Base-by-base conservation (phyloP, 2,329 filamentous ascomycete genomes). In the Epichloe bromicola region DNA sequence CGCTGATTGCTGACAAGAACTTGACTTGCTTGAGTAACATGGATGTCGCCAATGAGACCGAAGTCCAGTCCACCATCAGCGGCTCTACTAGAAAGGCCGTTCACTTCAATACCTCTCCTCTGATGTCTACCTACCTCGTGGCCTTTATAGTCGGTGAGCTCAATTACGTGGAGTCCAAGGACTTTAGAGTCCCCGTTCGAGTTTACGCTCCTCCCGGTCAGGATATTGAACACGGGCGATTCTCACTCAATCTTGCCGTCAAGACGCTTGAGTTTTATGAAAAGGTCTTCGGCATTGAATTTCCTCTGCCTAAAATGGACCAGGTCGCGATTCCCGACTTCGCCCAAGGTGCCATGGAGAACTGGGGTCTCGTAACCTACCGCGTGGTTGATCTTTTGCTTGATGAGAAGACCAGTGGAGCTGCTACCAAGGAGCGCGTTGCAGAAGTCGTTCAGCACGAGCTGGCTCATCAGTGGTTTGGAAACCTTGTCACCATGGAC, bases 281-380 rank as follows among this genome's bases (percentile, higher is more conserved):
- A 68, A 88, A 95, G 70, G 86, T 57, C 23, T 58, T 58, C 17
- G 86, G 86, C 60, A 90, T 82, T 65, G 75, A 85, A 23, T 95
- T 91, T 65, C 60, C 60, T 11, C 52, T 61, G 15, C 56, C 58
- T 39, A 61, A 61, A 51, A 59, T 61, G 58, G 60, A 61, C 47
- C 93, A 95, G 85, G 83, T 95, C 59, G 90, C 91, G 43, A 90
- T 97, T 63, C 91, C 91, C 15, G 91, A 97, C 65, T 97, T 97
- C 65, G 88, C 88, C 48, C 88, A 89, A 46, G 91, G 91, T 55
- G 91, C 90, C 53, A 96, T 97, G 90, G 90, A 97, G 75, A 97
- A 97, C 68, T 97, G 91, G 91, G 91, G 91, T 64, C 74, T 97
- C 49, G 82, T 97, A 59, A 97, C 91, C 6, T 97, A 96, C 72